phyloP scores from a whole-genome alignment of 495 filamentous ascomycete genomes.

The Neurospora sublineolata region DNA sequence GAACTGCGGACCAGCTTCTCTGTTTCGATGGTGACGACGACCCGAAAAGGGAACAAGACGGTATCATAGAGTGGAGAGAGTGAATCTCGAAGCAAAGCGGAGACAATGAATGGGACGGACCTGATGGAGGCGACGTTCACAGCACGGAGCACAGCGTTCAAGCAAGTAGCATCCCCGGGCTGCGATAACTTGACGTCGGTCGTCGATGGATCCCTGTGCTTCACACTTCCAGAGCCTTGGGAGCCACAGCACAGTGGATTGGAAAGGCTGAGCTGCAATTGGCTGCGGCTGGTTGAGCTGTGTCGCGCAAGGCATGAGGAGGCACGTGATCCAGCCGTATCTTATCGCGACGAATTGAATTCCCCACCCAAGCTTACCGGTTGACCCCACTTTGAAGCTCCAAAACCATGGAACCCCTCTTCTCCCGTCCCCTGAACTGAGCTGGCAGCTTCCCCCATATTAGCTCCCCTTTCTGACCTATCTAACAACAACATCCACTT shows the following conservation, averaged over 20 bases:
- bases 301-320: rapidly evolving
- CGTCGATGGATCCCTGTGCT: conserved; percentile 14
- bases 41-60: background rate
- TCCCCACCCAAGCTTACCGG: background rate
- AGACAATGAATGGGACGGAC: conserved; percentile 7
- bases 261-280: background rate
- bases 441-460: background rate
- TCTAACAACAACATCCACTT: background rate
- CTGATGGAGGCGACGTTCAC: conserved; percentile 5
- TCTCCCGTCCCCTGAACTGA: background rate
- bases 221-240: background rate
- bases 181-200: conserved; percentile 24
- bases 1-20: background rate
- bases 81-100: background rate
- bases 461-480: background rate
- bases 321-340: background rate
- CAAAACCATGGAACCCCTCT: background rate
- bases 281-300: background rate
- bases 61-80: background rate
- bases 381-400: background rate
- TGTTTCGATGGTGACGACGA: background rate
- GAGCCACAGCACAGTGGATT: background rate
- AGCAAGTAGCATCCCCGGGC: background rate
- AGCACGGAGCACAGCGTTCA: background rate
- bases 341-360: too few relatives aligned